Percentiles rank a stretch among this genome's conserved stretches.
phyloP scores from a whole-genome alignment of 1,139 yeast species.

The Blastobotrys arbuscula region DNA sequence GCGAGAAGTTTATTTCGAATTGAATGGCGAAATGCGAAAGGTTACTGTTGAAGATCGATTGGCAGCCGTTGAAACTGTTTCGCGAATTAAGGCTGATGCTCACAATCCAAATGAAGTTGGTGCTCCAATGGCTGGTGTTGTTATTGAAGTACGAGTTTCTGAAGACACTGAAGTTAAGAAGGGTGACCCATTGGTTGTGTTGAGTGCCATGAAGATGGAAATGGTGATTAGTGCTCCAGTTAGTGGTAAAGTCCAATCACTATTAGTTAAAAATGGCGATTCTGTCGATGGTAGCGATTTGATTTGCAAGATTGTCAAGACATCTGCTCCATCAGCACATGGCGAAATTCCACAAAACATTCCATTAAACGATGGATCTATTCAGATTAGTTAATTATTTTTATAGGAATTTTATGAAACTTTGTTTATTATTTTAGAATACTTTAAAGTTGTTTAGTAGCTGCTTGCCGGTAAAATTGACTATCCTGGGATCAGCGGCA shows the following conservation, averaged over 20 bases:
- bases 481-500: neutral
- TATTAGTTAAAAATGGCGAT: constrained; percentile 82
- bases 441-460: neutral
- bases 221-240: constrained; percentile 95
- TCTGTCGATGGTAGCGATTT: constrained; percentile 92
- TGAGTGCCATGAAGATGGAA: constrained; percentile 99
- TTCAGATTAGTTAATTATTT: neutral
- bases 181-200: constrained; percentile 93
- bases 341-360: constrained; percentile 15
- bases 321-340: constrained; percentile 13
- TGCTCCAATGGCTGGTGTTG: constrained; percentile 99
- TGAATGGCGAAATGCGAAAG: constrained; percentile 97
- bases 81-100: constrained; percentile 86
- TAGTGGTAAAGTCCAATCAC: constrained; percentile 73
- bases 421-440: neutral
- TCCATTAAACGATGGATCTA: constrained; percentile 14
- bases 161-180: constrained; percentile 84
- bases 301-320: constrained; percentile 45
- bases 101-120: constrained; percentile 90
- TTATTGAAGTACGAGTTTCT: constrained; percentile 88
- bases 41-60: constrained; percentile 86
- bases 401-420: neutral
- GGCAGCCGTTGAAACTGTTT: constrained; percentile 74
- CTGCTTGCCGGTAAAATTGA: constrained; percentile 3
- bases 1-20: constrained; percentile 95